Evolutionary conservation across 495 filamentous ascomycete genomes (phyloP).

Genomic region (Beverwykella pulmonaria): DNA sequence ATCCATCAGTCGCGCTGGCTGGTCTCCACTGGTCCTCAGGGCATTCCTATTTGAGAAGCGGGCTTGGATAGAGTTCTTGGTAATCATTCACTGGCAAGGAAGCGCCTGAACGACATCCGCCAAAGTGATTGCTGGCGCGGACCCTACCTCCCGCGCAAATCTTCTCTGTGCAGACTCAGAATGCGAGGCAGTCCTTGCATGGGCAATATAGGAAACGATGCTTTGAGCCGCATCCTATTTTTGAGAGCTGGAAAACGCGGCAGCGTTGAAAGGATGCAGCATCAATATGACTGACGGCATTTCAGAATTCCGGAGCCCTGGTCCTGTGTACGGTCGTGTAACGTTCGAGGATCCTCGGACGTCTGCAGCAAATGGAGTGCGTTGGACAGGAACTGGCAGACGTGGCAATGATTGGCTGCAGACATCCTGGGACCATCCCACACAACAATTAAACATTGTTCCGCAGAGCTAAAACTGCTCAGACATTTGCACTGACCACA

Average conservation of each 20-base stretch:
- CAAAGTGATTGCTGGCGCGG: constrained; percentile 18
- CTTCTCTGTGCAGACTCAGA: constrained; percentile 2
- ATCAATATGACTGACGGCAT: not conserved
- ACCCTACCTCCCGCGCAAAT: constrained; percentile 29
- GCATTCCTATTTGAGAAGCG: not conserved
- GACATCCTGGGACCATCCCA: constrained; percentile 15
- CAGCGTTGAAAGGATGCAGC: constrained; percentile 7
- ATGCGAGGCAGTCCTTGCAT: constrained; percentile 11
- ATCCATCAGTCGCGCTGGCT: constrained; percentile 17
- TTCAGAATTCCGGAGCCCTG: not conserved
- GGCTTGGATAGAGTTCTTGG: constrained; percentile 30
- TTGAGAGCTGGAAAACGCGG: constrained; percentile 3
- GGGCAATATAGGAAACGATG: not conserved
- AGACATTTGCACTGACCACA: constrained; percentile 29
- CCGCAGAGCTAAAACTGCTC: constrained; percentile 27
- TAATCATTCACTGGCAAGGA: constrained; percentile 21
- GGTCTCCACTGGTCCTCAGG: not conserved
- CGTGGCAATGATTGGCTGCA: constrained; percentile 13
- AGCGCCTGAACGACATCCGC: constrained; percentile 2
- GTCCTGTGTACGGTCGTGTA: not conserved
- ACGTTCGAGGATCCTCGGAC: constrained; percentile 10
- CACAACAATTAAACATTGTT: constrained; percentile 32
- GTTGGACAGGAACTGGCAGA: constrained; percentile 4
- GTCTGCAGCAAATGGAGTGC: constrained; percentile 3
- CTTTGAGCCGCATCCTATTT: not conserved